Percentiles rank a stretch among this genome's conserved stretches.
These are phyloP conservation scores for Apiospora sp. DNA, from an alignment of 2,329 filamentous ascomycete species.

Conservation along the genomic window DNA sequence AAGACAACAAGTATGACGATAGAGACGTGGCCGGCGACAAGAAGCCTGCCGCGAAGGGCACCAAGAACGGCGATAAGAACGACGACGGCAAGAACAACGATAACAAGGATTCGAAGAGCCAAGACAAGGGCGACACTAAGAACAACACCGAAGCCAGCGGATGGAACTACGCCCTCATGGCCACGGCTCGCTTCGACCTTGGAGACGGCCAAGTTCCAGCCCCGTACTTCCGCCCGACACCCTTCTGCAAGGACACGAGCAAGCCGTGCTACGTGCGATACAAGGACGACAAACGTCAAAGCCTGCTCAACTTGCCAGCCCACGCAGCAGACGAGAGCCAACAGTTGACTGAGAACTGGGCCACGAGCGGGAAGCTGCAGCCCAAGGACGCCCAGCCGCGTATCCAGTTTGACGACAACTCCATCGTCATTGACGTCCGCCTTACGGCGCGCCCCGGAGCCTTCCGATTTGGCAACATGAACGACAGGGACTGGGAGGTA, in stretches of 20 bases:
- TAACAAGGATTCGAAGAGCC: not conserved
- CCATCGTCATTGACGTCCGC: constrained; percentile 21
- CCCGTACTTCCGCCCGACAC: constrained; percentile 12
- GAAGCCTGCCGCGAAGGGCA: too few relatives aligned
- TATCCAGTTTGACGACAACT: constrained; percentile 11
- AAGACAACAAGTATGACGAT: not conserved
- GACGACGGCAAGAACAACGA: not conserved
- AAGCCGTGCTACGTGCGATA: constrained; percentile 24
- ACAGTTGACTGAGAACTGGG: constrained; percentile 2
- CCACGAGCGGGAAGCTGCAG: constrained; percentile 1
- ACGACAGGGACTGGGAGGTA: constrained; percentile 21
- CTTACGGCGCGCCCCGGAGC: constrained; percentile 18
- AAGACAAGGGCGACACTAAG: too few relatives aligned
- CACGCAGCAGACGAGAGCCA: constrained; percentile 8
- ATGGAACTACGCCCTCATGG: constrained; percentile 24
- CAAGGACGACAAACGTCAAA: not conserved
- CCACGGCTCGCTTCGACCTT: constrained; percentile 21
- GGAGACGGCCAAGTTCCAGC: constrained; percentile 4
- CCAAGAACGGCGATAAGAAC: not conserved
- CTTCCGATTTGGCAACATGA: constrained; percentile 15
- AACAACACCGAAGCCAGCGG: not conserved
- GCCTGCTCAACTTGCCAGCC: constrained; percentile 14
- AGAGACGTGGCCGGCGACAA: too few relatives aligned
- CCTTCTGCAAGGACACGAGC: constrained; percentile 22
- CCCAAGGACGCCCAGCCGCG: constrained; percentile 13